phyloP scores from a whole-genome alignment of 2,329 filamentous ascomycete genomes.

The Fusarium albosuccineum region DNA sequence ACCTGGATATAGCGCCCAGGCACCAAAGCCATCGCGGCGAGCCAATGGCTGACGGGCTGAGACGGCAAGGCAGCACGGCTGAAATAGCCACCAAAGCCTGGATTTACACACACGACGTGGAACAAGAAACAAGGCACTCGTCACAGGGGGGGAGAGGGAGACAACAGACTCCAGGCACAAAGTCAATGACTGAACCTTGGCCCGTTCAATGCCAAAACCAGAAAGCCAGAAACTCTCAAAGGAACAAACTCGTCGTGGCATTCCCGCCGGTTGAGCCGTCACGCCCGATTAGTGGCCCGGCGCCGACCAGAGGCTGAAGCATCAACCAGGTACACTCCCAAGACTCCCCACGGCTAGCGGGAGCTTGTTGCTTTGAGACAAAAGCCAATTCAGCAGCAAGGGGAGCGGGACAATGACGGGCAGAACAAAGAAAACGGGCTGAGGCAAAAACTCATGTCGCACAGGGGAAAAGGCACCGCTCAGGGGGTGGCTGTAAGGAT shows the following conservation, averaged over 20 bases:
- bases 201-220: not conserved
- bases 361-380: slow-evolving; percentile 19
- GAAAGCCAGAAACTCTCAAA: slow-evolving; percentile 4
- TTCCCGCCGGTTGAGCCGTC: slow-evolving; percentile 20
- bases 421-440: slow-evolving; percentile 4
- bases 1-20: slow-evolving; percentile 21
- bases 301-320: slow-evolving; percentile 29
- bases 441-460: slow-evolving; percentile 9
- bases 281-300: slow-evolving; percentile 17
- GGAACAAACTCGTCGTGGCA: slow-evolving; percentile 32
- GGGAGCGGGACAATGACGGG: not conserved
- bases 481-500: slow-evolving; percentile 36
- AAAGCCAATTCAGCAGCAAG: slow-evolving; percentile 30
- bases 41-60: slow-evolving; percentile 19
- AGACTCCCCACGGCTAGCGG: slow-evolving; percentile 26
- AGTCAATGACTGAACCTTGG: slow-evolving; percentile 4
- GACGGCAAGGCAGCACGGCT: slow-evolving; percentile 30
- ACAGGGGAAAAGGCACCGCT: slow-evolving; percentile 22
- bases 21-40: slow-evolving; percentile 17
- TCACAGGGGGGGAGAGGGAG: not conserved
- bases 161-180: not conserved
- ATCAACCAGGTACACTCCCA: slow-evolving; percentile 34
- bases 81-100: slow-evolving; percentile 20
- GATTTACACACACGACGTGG: not conserved
- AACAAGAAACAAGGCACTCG: not conserved